Percentiles rank a stretch among this genome's conserved stretches.
Evolutionary conservation across 805 yeast species (phyloP).

Genomic region (Nakazawaea holstii): DNA sequence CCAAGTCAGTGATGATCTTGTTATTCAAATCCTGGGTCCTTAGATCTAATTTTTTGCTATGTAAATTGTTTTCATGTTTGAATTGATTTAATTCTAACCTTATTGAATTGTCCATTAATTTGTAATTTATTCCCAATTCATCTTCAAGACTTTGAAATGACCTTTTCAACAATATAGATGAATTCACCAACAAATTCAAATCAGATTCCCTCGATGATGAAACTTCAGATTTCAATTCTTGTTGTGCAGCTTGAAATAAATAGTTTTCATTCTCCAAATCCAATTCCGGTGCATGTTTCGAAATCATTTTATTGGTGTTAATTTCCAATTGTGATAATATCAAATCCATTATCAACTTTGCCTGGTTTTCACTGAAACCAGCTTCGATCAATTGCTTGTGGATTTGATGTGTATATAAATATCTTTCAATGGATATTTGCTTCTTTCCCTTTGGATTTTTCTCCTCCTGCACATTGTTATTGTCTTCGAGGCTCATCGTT

Average conservation of each 20-base stretch:
- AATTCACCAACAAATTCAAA: slow-evolving; percentile 58
- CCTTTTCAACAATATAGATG: slow-evolving; percentile 64
- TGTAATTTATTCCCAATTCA: slow-evolving; percentile 53
- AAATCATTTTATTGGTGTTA: slow-evolving; percentile 39
- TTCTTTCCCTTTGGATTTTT: neutral
- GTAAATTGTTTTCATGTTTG: slow-evolving; percentile 74
- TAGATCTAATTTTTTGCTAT: slow-evolving; percentile 61
- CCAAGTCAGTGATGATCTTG: slow-evolving; percentile 75
- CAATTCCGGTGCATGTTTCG: slow-evolving; percentile 44
- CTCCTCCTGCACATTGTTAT: neutral
- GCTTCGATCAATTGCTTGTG: slow-evolving; percentile 45
- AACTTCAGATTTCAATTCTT: slow-evolving; percentile 77
- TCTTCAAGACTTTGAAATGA: slow-evolving; percentile 70
- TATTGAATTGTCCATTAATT: slow-evolving; percentile 62
- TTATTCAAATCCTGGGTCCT: slow-evolving; percentile 79
- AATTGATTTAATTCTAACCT: slow-evolving; percentile 84
- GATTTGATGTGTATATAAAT: slow-evolving; percentile 61
- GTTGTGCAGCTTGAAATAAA: slow-evolving; percentile 86
- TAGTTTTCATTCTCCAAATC: slow-evolving; percentile 87
- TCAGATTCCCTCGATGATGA: slow-evolving; percentile 67
- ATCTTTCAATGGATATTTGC: slow-evolving; percentile 22
- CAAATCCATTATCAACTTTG: slow-evolving; percentile 50
- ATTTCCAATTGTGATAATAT: slow-evolving; percentile 28
- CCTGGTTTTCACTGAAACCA: slow-evolving; percentile 59
- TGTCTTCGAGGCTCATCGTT: neutral